Percentiles rank a stretch among this genome's conserved stretches.
These are phyloP conservation scores for Hypoxylon intermedium DNA, from an alignment of 495 filamentous ascomycete species.

Conservation along the genomic window DNA sequence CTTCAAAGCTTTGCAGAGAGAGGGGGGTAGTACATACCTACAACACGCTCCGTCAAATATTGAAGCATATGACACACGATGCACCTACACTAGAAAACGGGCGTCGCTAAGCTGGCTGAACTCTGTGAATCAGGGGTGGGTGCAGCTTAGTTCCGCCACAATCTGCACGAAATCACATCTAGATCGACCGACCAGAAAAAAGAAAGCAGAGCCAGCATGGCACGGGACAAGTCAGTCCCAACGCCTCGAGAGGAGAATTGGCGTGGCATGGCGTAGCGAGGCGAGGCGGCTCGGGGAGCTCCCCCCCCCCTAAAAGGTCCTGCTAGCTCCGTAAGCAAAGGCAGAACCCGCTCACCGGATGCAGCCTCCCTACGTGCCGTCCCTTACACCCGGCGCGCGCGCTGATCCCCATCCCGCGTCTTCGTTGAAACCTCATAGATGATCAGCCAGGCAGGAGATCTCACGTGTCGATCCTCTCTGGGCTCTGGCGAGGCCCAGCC, in stretches of 20 bases:
- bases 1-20: no score
- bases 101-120: conserved; percentile 1
- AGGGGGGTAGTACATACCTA: no score
- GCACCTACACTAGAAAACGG: not conserved
- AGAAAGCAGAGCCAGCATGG: not conserved
- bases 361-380: conserved; percentile 38
- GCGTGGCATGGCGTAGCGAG: conserved; percentile 21
- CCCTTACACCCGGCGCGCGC: conserved; percentile 34
- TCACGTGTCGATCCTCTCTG: conserved; percentile 32
- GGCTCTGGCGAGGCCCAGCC: conserved; percentile 6
- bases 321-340: conserved; percentile 15
- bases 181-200: conserved; percentile 21
- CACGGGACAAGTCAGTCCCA: conserved; percentile 12
- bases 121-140: conserved; percentile 9
- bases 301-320: conserved; percentile 4
- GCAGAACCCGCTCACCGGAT: conserved; percentile 27
- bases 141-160: conserved; percentile 12
- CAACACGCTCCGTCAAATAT: no score
- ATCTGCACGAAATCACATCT: conserved; percentile 37
- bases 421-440: conserved; percentile 12
- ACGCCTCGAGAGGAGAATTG: conserved; percentile 2
- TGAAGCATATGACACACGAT: no score
- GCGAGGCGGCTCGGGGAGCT: conserved; percentile 25
- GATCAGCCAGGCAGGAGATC: conserved; percentile 26
- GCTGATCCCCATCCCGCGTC: conserved; percentile 35